Evolutionary conservation across 2,329 filamentous ascomycete genomes (phyloP).

Genomic region (Colletotrichum euphorbiae): DNA sequence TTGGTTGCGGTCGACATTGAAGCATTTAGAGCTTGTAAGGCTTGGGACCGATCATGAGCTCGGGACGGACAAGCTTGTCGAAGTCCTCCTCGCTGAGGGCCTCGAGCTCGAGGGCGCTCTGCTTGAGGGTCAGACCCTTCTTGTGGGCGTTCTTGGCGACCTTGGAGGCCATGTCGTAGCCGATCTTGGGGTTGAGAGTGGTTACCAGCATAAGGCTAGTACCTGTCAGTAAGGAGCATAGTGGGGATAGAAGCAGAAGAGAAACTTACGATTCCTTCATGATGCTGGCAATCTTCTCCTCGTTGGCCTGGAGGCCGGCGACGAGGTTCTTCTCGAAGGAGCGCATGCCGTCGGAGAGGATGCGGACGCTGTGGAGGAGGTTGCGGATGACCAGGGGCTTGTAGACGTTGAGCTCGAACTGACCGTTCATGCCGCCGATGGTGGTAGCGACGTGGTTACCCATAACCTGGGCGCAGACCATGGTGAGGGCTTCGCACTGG

Average conservation of each 20-base stretch:
- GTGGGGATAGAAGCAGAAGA: neutral
- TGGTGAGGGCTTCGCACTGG: slow-evolving; percentile 96
- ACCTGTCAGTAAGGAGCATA: slow-evolving; percentile 40
- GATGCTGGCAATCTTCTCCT: slow-evolving; percentile 88
- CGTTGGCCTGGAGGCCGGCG: slow-evolving; percentile 88
- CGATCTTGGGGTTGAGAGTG: slow-evolving; percentile 96
- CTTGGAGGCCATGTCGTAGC: slow-evolving; percentile 97
- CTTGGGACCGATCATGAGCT: slow-evolving; percentile 93
- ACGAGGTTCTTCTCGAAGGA: slow-evolving; percentile 97
- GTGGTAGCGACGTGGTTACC: slow-evolving; percentile 95
- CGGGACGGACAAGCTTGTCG: slow-evolving; percentile 87
- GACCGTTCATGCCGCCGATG: slow-evolving; percentile 95
- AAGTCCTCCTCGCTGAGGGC: slow-evolving; percentile 91
- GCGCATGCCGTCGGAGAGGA: slow-evolving; percentile 91
- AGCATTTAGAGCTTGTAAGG: slow-evolving; percentile 62
- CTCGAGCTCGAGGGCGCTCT: slow-evolving; percentile 93
- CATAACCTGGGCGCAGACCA: slow-evolving; percentile 98
- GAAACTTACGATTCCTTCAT: slow-evolving; percentile 89
- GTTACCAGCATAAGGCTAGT: slow-evolving; percentile 96
- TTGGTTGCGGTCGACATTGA: neutral
- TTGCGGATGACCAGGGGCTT: slow-evolving; percentile 97
- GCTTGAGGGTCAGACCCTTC: slow-evolving; percentile 93
- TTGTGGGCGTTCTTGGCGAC: slow-evolving; percentile 99
- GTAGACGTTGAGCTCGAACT: slow-evolving; percentile 99
- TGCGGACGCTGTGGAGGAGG: slow-evolving; percentile 88